These are phyloP conservation scores for Singerocomus inundabilis DNA, from an alignment of 1,284 basidiomycete species.

Conservation along the genomic window DNA sequence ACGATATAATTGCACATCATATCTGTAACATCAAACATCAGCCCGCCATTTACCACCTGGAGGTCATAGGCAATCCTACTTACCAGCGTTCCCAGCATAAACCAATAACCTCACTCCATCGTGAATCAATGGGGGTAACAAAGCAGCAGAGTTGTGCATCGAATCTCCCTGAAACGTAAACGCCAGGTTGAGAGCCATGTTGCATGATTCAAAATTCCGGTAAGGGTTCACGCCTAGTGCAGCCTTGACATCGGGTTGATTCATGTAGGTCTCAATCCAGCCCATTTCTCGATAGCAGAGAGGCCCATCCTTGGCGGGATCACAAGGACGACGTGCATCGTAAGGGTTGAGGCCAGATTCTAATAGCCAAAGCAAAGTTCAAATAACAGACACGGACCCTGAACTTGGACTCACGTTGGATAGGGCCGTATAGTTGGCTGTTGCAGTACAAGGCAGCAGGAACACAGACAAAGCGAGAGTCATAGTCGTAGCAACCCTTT, in stretches of 20 bases:
- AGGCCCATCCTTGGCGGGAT: conserved; percentile 57
- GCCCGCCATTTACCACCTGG: neutral
- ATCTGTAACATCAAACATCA: conserved; percentile 42
- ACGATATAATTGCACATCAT: conserved; percentile 81
- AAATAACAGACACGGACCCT: neutral
- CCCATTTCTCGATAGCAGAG: conserved; percentile 63
- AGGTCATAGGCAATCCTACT: conserved; percentile 2
- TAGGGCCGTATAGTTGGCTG: conserved; percentile 52
- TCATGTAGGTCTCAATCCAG: conserved; percentile 68
- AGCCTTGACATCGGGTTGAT: conserved; percentile 56
- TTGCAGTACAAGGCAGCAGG: conserved; percentile 65
- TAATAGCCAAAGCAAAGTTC: conserved; percentile 23
- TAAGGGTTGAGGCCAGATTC: conserved; percentile 74
- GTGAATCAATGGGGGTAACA: conserved; percentile 66
- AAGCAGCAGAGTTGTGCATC: conserved; percentile 63
- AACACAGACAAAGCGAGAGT: conserved; percentile 58
- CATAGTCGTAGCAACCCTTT: conserved; percentile 60
- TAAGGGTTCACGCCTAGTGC: conserved; percentile 60
- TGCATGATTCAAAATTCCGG: conserved; percentile 47
- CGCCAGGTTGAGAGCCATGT: conserved; percentile 50
- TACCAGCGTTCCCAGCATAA: conserved; percentile 70
- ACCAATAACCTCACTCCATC: conserved; percentile 70
- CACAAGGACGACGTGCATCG: conserved; percentile 81
- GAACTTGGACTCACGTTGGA: conserved; percentile 51
- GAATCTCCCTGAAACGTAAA: conserved; percentile 66